Evolutionary conservation across 2,329 filamentous ascomycete species (phyloP), one percentile per base, ranked within the genome.

Genomic region (Nothophoma quercina): DNA sequence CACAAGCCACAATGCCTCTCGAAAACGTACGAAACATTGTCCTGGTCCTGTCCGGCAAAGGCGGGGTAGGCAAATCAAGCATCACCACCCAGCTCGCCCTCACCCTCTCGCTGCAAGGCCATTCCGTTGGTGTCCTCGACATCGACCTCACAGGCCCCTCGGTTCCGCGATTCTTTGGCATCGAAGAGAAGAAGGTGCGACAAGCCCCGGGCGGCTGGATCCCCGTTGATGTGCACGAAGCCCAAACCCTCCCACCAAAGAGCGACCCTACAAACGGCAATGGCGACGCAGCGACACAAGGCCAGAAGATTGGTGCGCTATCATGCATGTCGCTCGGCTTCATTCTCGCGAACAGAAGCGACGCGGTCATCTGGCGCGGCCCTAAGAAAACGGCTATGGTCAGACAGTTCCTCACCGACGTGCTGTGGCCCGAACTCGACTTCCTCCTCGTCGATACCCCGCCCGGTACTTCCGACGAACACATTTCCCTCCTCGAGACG

Each of bases 381-480:
- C 95, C 95, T 2, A 99, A 99, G 78, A 99, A 99, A 79, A 99
- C 95, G 4, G 95, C 95, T 42, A 99, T 99, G 95, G 91, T 99
- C 52, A 87, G 93, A 32, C 95, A 99, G 74, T 99, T 99, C 71
- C 81, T 99, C 22, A 89, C 90, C 1, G 93, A 97, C 69, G 93
- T 97, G 4, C 82, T 91, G 23, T 98, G 95, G 95, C 84, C 81
- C 0, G 84, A 85, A 46, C 85, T 91, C n/a, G 93, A 98, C 72
- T 98, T 91, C 70, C 82, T 99, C 0, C 84, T 99, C 53, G 91
- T 99, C 68, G 95, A 99, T 75, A 99, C 95, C 3, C 95, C 95
- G 10, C 95, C 95, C 0, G 95, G 95, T 2, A 99, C 95, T 2
- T 95, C 90, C 55, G 95, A 99, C 75, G 95, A 99, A 76, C 95